Conservation (phyloP, 768 basidiomycete species). For the Pisolithus albus region DNA sequence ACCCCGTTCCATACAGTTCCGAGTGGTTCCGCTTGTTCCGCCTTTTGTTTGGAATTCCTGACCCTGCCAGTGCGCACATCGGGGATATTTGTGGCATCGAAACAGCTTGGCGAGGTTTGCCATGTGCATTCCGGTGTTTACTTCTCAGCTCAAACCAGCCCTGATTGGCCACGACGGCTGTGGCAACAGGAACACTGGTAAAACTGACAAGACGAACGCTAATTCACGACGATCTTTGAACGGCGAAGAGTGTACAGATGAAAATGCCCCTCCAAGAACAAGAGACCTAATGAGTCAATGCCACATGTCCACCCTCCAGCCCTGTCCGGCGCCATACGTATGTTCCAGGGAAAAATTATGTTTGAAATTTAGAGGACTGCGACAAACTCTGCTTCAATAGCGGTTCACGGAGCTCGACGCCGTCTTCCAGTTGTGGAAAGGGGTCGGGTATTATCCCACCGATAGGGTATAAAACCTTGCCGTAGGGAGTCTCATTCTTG, state of each 20-base stretch:
- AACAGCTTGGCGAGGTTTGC: neutral
- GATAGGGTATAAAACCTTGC: constrained; percentile 22
- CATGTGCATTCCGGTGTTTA: neutral
- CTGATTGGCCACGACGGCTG: neutral
- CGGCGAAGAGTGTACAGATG: neutral
- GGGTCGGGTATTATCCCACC: constrained; percentile 16
- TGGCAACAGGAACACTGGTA: neutral
- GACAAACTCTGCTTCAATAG: neutral
- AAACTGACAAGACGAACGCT: neutral
- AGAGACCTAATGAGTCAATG: neutral
- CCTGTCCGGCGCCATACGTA: neutral
- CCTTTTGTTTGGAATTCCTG: neutral
- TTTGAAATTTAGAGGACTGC: neutral
- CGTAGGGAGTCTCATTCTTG: constrained; percentile 9
- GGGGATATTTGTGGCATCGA: neutral
- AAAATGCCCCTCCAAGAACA: neutral
- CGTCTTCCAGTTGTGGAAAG: constrained; percentile 12
- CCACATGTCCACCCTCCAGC: neutral
- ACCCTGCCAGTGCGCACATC: neutral
- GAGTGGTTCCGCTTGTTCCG: neutral
- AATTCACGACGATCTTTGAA: neutral
- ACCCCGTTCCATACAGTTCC: neutral
- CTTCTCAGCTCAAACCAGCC: constrained; percentile 1
- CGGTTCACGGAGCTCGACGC: neutral
- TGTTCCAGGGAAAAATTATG: neutral